These are phyloP conservation scores for Cutaneotrichosporon sp. DNA, from an alignment of 1,284 basidiomycete species.

Conservation along the genomic window DNA sequence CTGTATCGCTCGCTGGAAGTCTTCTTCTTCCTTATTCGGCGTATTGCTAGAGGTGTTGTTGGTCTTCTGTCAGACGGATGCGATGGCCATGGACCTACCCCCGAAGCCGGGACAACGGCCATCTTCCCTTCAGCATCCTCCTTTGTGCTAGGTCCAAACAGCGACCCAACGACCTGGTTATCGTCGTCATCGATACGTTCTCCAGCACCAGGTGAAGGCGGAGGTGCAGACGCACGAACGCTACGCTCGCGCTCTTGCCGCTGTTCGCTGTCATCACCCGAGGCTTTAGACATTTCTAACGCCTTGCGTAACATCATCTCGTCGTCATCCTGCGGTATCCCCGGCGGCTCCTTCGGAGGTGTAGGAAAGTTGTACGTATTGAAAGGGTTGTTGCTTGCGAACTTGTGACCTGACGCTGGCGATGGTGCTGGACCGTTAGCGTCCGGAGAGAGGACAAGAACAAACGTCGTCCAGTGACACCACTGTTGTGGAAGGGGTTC, in stretches of 20 bases:
- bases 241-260: slow-evolving; percentile 28
- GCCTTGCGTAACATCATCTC: slow-evolving; percentile 20
- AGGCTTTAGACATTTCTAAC: slow-evolving; percentile 17
- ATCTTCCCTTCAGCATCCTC: slow-evolving; percentile 31
- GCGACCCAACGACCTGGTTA: slow-evolving; percentile 5
- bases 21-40: slow-evolving; percentile 34
- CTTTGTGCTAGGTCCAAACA: slow-evolving; percentile 40
- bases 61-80: neutral
- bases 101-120: slow-evolving; percentile 17
- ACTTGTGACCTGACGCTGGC: neutral
- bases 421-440: slow-evolving; percentile 2
- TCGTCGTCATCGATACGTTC: slow-evolving; percentile 5
- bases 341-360: neutral
- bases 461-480: neutral
- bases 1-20: slow-evolving; percentile 40
- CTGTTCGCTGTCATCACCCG: neutral
- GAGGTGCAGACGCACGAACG: slow-evolving; percentile 36
- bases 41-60: neutral
- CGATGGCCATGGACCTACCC: neutral
- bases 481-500: neutral
- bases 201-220: slow-evolving; percentile 26
- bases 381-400: slow-evolving; percentile 19
- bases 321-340: slow-evolving; percentile 14
- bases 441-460: neutral
- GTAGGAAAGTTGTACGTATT: slow-evolving; percentile 52